phyloP scores from a whole-genome alignment of 352 stramenopile species.

The Globisporangium mamillatum region DNA sequence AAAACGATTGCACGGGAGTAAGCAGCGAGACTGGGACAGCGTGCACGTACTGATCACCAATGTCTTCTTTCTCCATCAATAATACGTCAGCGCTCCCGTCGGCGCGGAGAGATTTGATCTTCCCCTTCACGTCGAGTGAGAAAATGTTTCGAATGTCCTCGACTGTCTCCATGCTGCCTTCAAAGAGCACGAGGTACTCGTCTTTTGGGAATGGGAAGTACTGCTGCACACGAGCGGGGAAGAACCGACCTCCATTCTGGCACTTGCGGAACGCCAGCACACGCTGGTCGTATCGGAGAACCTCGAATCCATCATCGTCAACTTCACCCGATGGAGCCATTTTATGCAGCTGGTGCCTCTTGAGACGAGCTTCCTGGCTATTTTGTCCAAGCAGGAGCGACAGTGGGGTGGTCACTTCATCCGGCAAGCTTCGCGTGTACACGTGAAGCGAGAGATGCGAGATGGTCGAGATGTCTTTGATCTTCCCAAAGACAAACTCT shows the following conservation, averaged over 20 bases:
- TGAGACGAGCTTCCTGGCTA: conserved; percentile 29
- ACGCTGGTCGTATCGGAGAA: conserved; percentile 55
- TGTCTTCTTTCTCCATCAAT: conserved; percentile 17
- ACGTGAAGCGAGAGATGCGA: conserved; percentile 70
- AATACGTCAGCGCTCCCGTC: conserved; percentile 61
- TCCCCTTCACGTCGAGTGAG: conserved; percentile 52
- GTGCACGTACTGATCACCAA: conserved; percentile 19
- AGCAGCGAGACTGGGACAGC: conserved; percentile 30
- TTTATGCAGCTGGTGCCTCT: conserved; percentile 52
- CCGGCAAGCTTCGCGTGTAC: conserved; percentile 52
- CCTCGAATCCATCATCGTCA: conserved; percentile 43
- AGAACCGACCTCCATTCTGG: conserved; percentile 52
- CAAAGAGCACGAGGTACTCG: conserved; percentile 54
- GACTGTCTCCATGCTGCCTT: conserved; percentile 53
- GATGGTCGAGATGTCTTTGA: conserved; percentile 43
- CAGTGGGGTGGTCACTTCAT: conserved; percentile 30
- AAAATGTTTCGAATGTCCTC: conserved; percentile 58
- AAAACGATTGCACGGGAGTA: conserved; percentile 50
- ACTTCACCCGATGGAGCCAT: conserved; percentile 47
- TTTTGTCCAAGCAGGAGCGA: conserved; percentile 30
- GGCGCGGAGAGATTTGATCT: conserved; percentile 41
- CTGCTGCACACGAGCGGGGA: conserved; percentile 46
- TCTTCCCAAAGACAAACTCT: conserved; percentile 63
- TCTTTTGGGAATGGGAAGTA: conserved; percentile 51
- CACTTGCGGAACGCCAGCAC: conserved; percentile 65